These are phyloP conservation scores for Metschnikowia corniflorae DNA, from an alignment of 805 yeast genomes.

Conservation along the genomic window DNA sequence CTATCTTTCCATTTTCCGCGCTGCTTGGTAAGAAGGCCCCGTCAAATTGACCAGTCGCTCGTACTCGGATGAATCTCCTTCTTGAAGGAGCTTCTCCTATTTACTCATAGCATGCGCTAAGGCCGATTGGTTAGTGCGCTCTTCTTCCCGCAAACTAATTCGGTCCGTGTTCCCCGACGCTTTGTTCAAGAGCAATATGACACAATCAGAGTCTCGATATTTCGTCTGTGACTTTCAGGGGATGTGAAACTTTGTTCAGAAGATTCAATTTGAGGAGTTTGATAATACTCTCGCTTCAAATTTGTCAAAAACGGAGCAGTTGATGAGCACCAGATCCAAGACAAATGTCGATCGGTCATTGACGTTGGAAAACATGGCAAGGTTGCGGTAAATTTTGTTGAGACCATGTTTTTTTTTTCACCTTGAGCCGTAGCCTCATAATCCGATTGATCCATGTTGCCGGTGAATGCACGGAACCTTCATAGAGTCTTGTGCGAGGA, in stretches of 20 bases:
- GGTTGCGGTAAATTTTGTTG: slow-evolving; percentile 31
- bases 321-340: slow-evolving; percentile 33
- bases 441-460: too few species aligned
- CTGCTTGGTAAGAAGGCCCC: slow-evolving; percentile 4
- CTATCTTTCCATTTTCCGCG: not conserved
- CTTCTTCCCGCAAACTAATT: slow-evolving; percentile 6
- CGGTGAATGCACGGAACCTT: too few species aligned
- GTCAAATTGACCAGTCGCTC: slow-evolving; percentile 17
- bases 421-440: too few species aligned
- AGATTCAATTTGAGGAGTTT: not conserved
- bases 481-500: too few species aligned
- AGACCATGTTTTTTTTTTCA: too few species aligned
- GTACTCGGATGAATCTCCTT: slow-evolving; percentile 13
- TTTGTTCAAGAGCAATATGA: slow-evolving; percentile 7
- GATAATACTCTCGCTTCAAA: slow-evolving; percentile 17
- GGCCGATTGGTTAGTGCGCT: slow-evolving; percentile 21
- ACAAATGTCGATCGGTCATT: slow-evolving; percentile 31
- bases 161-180: not conserved
- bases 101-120: slow-evolving; percentile 23
- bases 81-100: slow-evolving; percentile 11
- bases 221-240: too few species aligned
- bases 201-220: slow-evolving; percentile 5
- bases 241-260: too few species aligned
- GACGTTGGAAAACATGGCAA: slow-evolving; percentile 29
- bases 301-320: slow-evolving; percentile 23